A percentile compares a stretch with the other conserved stretches of the same genome.
Conservation (phyloP, 345 rosid species). For the Rhodomyrtus tomentosa region DNA sequence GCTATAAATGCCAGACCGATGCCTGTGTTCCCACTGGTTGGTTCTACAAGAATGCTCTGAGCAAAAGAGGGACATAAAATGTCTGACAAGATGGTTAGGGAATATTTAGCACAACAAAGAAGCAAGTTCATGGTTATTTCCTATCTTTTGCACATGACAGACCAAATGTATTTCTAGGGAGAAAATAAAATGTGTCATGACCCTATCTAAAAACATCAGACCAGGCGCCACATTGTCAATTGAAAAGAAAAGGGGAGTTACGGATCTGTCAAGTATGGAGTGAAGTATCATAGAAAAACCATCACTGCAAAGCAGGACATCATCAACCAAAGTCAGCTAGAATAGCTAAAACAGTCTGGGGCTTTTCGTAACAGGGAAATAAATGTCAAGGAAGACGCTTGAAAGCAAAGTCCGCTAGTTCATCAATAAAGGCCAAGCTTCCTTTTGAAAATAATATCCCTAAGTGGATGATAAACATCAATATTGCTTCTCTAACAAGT, state of each 20-base stretch:
- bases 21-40: slow-evolving; percentile 93
- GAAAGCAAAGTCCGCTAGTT: background rate
- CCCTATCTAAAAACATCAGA: background rate
- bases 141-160: background rate
- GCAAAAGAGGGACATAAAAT: slow-evolving; percentile 1
- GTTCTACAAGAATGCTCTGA: slow-evolving; percentile 75
- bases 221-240: background rate
- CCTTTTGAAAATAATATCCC: background rate
- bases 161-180: background rate
- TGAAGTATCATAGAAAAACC: background rate
- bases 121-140: background rate
- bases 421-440: background rate
- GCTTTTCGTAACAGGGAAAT: background rate
- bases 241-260: background rate
- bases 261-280: background rate
- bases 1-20: slow-evolving; percentile 83
- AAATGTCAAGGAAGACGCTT: background rate
- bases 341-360: background rate
- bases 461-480: background rate
- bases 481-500: background rate
- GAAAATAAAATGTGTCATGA: background rate
- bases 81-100: background rate
- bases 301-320: background rate
- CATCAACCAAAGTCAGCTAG: background rate
- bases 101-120: background rate